phyloP scores from a whole-genome alignment of 768 basidiomycete genomes.

The Pulveroboletus sp. region DNA sequence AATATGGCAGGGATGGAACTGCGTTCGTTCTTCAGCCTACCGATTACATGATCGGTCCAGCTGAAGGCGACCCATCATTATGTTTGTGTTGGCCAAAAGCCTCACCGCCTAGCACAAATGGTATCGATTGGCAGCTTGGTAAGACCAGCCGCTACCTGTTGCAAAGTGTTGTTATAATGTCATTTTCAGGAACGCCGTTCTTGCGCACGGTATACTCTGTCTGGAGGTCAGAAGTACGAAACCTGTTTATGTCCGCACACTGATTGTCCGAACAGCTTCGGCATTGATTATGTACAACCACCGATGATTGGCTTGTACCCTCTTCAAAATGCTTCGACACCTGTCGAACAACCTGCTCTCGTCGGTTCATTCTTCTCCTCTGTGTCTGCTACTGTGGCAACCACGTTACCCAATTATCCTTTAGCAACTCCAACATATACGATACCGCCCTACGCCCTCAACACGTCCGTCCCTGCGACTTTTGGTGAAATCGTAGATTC shows the following conservation, averaged over 20 bases:
- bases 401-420: constrained; percentile 70
- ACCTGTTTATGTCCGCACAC: neutral
- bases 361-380: constrained; percentile 57
- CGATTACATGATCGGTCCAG: constrained; percentile 75
- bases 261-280: constrained; percentile 47
- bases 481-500: constrained; percentile 55
- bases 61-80: constrained; percentile 57
- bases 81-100: constrained; percentile 79
- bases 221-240: constrained; percentile 51
- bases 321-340: constrained; percentile 44
- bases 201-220: constrained; percentile 75
- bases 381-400: constrained; percentile 59
- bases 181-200: constrained; percentile 54
- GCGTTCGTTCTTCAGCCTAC: constrained; percentile 66
- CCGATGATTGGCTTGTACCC: constrained; percentile 79
- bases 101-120: constrained; percentile 62
- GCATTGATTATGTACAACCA: constrained; percentile 69
- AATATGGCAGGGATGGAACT: constrained; percentile 20
- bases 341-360: constrained; percentile 38
- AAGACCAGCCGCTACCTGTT: neutral
- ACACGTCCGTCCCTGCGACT: constrained; percentile 57
- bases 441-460: constrained; percentile 65
- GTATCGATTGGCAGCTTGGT: constrained; percentile 85
- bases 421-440: constrained; percentile 63
- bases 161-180: neutral